Evolutionary conservation across 2,329 filamentous ascomycete species (phyloP).

Genomic region (Beauveria sp.): DNA sequence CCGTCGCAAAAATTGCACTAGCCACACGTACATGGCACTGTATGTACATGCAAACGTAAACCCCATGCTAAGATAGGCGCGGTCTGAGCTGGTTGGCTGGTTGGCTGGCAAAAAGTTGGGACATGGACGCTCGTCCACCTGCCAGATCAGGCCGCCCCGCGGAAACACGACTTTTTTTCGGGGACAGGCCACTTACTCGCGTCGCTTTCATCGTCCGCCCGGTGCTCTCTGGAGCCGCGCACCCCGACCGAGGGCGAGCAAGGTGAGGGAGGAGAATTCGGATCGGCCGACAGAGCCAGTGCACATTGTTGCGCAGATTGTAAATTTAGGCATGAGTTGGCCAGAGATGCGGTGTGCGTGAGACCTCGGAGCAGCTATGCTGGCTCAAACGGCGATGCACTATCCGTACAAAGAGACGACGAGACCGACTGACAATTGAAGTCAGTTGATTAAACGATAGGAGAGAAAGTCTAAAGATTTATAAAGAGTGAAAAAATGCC

Average conservation of each 20-base stretch:
- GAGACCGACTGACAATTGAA: too few species aligned
- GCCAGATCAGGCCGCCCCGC: conserved; percentile 6
- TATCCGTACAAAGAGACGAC: too few species aligned
- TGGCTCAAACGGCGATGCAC: background rate
- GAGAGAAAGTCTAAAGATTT: too few species aligned
- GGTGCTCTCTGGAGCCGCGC: background rate
- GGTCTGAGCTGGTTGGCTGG: background rate
- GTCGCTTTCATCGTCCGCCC: background rate
- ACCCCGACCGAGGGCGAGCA: background rate
- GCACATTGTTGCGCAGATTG: background rate
- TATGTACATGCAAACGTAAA: background rate
- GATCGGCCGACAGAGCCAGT: background rate
- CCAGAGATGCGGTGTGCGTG: background rate
- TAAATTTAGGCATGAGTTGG: too few species aligned
- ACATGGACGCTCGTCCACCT: background rate
- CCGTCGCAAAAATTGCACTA: conserved; percentile 4
- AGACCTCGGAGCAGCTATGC: background rate
- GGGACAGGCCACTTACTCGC: conserved; percentile 2
- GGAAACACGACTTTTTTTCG: background rate
- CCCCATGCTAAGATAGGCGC: conserved; percentile 1
- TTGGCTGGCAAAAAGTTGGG: too few species aligned
- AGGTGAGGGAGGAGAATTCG: background rate
- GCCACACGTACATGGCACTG: background rate
- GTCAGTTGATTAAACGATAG: too few species aligned
- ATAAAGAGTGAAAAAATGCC: background rate